Evolutionary conservation across 768 basidiomycete species (phyloP), one percentile per base, ranked within the genome.

Genomic region (Trametes cingulata): DNA sequence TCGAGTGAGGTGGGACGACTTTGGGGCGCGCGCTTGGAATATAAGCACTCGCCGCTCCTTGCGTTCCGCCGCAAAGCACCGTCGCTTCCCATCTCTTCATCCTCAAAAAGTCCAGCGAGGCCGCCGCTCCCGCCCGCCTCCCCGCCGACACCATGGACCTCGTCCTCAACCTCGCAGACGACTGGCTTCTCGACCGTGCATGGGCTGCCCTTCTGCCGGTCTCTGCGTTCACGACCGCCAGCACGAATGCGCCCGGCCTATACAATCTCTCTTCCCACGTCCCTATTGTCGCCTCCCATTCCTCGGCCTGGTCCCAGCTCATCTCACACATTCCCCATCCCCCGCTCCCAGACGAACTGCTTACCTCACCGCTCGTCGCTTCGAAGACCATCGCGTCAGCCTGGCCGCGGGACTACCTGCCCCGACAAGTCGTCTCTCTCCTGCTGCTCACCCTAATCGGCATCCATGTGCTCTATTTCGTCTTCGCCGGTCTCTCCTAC

Each of bases 401-500:
- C 39, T 94, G 93, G 93, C 85, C 93, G 0, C 83, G 95, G 40
- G 88, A 94, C 66, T 87, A 91, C 68, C 67, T 95, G 8, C 88
- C 83, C 4, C 84, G 95, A 40, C 94, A 96, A 70, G 53, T 90
- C 4, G 20, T 89, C 29, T 95, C 94, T 0, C 76, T 98, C 60
- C 73, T 75, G 63, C 71, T 78, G 24, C 69, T 98, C 64, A 95
- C 94, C 1, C 74, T 91, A 53, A 66, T 93, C 58, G 95, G 95
- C 61, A 91, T 96, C 58, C 83, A 89, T 67, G 22, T 87, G 49
- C 81, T 99, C 47, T 99, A 99, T 75, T 95, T 97, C 75, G 52
- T 88, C 24, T 90, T 98, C 66, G 95, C 94, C n/a, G 77, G 82
- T 42, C 73, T 91, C 24, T 94, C 93, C 3, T 99, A 93, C 76